Conservation (phyloP, 202 grass and related monocot genomes). For the Digitaria exilis region DNA sequence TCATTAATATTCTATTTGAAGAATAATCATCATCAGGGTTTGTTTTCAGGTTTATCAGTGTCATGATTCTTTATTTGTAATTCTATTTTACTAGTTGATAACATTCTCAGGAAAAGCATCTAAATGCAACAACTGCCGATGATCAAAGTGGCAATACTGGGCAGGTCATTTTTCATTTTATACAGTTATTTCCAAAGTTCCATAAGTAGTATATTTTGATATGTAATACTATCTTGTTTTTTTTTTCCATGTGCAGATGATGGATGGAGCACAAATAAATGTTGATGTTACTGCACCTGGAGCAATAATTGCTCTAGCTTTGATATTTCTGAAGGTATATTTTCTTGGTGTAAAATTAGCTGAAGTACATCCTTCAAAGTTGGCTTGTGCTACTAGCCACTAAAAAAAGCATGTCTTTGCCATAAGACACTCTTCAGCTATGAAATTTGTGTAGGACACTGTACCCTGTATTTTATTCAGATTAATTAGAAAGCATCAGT, state of each 20-base stretch:
- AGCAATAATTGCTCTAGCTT: conserved; percentile 90
- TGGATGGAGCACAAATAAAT: conserved; percentile 90
- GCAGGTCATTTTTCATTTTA: conserved; percentile 57
- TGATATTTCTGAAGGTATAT: conserved; percentile 89
- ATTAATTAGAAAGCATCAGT: too few relatives aligned
- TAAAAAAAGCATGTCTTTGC: too few relatives aligned
- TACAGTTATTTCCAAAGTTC: conserved; percentile 25
- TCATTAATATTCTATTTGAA: conserved; percentile 20
- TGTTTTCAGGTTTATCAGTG: conserved; percentile 1
- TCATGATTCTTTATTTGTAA: not conserved
- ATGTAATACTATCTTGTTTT: conserved; percentile 22
- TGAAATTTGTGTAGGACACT: too few relatives aligned
- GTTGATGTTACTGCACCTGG: conserved; percentile 97
- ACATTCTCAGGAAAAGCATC: conserved; percentile 62
- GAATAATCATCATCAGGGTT: not conserved
- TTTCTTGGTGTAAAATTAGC: conserved; percentile 6
- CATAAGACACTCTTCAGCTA: too few relatives aligned
- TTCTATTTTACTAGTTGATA: conserved; percentile 33
- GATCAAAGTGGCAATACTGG: conserved; percentile 66
- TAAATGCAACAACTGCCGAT: conserved; percentile 47
- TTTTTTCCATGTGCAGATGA: conserved; percentile 64
- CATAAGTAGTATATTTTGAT: conserved; percentile 32
- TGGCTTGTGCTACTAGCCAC: too few relatives aligned
- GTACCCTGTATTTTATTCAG: too few relatives aligned
- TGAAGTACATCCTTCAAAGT: too few relatives aligned